These are phyloP conservation scores for Pulveroboletus sp. DNA, from an alignment of 768 basidiomycete genomes.

Conservation along the genomic window DNA sequence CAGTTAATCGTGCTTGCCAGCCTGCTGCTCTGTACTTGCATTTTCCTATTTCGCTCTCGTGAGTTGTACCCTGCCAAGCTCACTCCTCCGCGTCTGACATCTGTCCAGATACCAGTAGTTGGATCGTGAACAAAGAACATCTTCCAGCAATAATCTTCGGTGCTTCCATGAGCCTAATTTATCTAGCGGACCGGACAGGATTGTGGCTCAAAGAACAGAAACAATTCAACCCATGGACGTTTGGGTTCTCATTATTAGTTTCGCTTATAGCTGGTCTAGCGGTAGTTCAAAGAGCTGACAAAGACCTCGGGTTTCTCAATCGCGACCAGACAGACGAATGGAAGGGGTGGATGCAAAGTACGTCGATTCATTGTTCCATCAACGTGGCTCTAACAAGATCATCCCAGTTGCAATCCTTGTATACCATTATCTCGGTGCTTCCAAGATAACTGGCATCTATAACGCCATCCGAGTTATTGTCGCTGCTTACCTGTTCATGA, in stretches of 20 bases:
- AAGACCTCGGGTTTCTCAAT: conserved; percentile 84
- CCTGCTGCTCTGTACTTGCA: conserved; percentile 50
- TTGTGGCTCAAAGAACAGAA: conserved; percentile 91
- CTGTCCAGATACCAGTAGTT: conserved; percentile 15
- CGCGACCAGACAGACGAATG: conserved; percentile 94
- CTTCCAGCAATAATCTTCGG: conserved; percentile 58
- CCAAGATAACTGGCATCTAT: conserved; percentile 88
- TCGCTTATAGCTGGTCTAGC: conserved; percentile 54
- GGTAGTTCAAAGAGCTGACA: conserved; percentile 67
- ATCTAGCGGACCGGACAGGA: conserved; percentile 77
- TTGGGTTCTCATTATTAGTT: conserved; percentile 52
- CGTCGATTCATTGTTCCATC: conserved; percentile 22
- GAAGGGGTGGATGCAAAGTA: conserved; percentile 99
- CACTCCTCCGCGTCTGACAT: conserved; percentile 15
- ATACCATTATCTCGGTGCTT: conserved; percentile 89
- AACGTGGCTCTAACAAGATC: conserved; percentile 1
- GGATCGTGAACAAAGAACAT: conserved; percentile 12
- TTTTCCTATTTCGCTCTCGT: conserved; percentile 36
- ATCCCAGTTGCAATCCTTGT: conserved; percentile 76
- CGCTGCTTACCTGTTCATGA: conserved; percentile 89
- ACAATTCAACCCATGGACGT: conserved; percentile 66
- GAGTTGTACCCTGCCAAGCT: conserved; percentile 3
- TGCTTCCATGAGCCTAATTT: conserved; percentile 61
- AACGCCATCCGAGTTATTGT: conserved; percentile 87
- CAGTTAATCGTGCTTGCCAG: conserved; percentile 50